Evolutionary conservation across 805 yeast genomes (phyloP), one percentile per base, ranked within the genome.

Genomic region (Yarrowia sp.): DNA sequence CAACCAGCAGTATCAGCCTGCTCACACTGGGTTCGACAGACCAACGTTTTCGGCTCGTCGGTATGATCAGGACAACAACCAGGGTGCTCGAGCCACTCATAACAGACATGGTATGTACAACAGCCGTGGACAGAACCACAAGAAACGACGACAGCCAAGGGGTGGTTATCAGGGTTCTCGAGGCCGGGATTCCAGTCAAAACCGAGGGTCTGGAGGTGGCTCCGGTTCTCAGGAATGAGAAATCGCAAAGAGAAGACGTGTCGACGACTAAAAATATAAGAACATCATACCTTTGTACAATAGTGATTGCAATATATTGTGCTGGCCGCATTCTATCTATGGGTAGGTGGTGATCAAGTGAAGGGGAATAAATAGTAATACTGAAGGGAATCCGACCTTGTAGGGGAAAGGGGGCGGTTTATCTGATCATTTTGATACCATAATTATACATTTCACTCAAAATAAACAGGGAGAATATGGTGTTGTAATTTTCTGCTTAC

Each of bases 41-140:
- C 54, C 54, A 3, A 14, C 38, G 4, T 48, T 19, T n/a, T 30
- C 38, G 9, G 38, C 54, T 19, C 36, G 54, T 3, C 54, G 54
- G 28, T 48, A 48, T 19, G 54, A 48, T 22, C 38, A 19, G 7
- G 28, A 32, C 17, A 48, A 48, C 38, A 48, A 30, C 28, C 36
- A 32, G 28, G 54, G 54, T 4, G 41, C 59, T 4, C 30, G 59
- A 11, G 32, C 19, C 3, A 11, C 41, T 7, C 59, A 51, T 24
- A 22, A 35, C 43, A 35, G 59, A 24, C 59, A 36, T 41, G 59
- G 59, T 12, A 35, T 51, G 59, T 51, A 51, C 43, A 51, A 51
- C 44, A n/a, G n/a, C 32, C 41, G 43, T 14, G 59, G 59, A 5
- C 14, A 24, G 3, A 22, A 51, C 33, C 43, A 51, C 32, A 51